These are phyloP conservation scores for Atalantia buxifolia DNA, from an alignment of 345 rosid genomes.

Conservation along the genomic window DNA sequence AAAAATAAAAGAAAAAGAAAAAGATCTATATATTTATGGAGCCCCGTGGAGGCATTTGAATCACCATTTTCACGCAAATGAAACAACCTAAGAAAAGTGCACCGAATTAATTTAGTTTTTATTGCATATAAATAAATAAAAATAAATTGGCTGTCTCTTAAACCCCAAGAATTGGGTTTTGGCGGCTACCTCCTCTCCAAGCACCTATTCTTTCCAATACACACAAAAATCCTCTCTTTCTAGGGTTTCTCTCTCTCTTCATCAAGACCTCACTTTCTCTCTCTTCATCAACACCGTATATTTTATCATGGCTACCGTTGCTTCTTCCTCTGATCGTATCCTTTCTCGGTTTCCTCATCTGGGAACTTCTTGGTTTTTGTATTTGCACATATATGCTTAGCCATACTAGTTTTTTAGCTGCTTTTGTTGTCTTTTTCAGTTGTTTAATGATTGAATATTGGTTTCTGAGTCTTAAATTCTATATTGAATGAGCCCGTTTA, in stretches of 20 bases:
- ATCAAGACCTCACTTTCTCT: not conserved
- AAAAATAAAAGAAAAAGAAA: not conserved
- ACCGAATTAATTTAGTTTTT: not conserved
- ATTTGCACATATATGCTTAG: not conserved
- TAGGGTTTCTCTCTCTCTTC: constrained; percentile 30
- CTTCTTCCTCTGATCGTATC: constrained; percentile 57
- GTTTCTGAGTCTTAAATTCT: not conserved
- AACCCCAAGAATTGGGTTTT: constrained; percentile 38
- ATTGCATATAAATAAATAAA: not conserved
- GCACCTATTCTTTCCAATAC: not conserved
- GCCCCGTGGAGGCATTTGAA: constrained; percentile 8
- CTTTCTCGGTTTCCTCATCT: constrained; percentile 39
- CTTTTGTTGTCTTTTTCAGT: not conserved
- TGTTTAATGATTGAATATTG: not conserved
- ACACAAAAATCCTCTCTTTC: constrained; percentile 4
- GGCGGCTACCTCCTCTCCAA: constrained; percentile 44
- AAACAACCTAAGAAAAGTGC: not conserved
- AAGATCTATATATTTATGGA: not conserved
- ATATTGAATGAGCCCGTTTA: not conserved
- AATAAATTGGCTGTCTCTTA: constrained; percentile 10
- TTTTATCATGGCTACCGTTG: constrained; percentile 43
- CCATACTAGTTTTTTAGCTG: not conserved
- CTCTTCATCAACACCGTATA: constrained; percentile 18
- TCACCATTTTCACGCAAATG: constrained; percentile 7
- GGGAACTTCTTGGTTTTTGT: constrained; percentile 26